Evolutionary conservation across 805 yeast genomes (phyloP).

Genomic region (Spathaspora passalidarum): DNA sequence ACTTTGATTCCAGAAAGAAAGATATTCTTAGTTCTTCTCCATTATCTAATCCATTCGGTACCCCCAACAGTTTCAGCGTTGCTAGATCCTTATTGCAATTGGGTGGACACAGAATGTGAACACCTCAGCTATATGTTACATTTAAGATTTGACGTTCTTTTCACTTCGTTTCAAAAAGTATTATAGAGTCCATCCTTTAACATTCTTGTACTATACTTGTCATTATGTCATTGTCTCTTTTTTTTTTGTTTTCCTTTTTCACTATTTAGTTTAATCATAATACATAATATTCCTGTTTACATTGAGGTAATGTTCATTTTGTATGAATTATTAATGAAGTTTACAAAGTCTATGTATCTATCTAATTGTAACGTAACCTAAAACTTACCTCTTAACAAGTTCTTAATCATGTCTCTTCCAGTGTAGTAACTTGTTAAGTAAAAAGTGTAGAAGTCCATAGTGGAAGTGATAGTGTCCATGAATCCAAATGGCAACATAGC

Average conservation of each 20-base stretch:
- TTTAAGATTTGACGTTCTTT: constrained; percentile 1
- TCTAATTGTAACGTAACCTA: constrained; percentile 25
- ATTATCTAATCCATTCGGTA: constrained; percentile 31
- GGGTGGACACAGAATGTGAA: constrained; percentile 21
- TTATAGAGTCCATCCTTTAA: not conserved
- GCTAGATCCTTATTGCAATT: constrained; percentile 45
- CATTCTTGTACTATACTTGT: not conserved
- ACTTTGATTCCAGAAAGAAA: constrained; percentile 7
- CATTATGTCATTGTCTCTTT: not conserved
- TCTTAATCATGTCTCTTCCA: constrained; percentile 71
- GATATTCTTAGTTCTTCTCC: constrained; percentile 36
- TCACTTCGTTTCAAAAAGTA: constrained; percentile 1
- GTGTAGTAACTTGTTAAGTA: constrained; percentile 69
- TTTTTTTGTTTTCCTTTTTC: not conserved
- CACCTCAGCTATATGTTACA: too few species aligned
- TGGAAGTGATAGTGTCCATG: constrained; percentile 72
- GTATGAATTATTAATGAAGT: not conserved
- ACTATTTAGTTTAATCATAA: not conserved
- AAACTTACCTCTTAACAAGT: constrained; percentile 69
- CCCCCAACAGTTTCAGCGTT: constrained; percentile 44
- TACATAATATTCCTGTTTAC: too few species aligned
- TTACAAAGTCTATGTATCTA: not conserved
- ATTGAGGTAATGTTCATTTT: too few species aligned
- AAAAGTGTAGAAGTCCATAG: constrained; percentile 73
- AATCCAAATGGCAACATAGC: constrained; percentile 97